Percentiles rank a stretch among this genome's conserved stretches.
Conservation (phyloP, 352 stramenopile genomes). For the Albugo laibachii region DNA sequence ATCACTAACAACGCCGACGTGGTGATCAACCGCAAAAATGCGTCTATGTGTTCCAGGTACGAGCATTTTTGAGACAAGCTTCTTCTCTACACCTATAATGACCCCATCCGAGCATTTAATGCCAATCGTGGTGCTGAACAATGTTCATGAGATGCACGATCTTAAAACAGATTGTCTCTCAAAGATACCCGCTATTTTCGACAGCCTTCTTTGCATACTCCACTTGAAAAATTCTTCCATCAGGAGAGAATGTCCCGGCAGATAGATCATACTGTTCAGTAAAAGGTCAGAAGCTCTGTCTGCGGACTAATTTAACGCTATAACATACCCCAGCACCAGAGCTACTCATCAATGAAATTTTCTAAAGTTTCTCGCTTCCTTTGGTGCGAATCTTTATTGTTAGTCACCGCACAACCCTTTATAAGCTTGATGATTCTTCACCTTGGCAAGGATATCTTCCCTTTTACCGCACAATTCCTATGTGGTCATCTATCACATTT, state of each 20-base stretch:
- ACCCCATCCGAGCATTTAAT: conserved; percentile 95
- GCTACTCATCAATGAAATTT: conserved; percentile 35
- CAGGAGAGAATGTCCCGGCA: conserved; percentile 89
- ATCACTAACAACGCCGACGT: conserved; percentile 66
- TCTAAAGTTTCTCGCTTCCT: too few species aligned
- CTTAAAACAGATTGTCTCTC: not conserved
- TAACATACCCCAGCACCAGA: conserved; percentile 44
- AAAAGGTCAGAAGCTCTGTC: not conserved
- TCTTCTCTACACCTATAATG: conserved; percentile 95
- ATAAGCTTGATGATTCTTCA: too few species aligned
- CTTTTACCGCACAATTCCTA: too few species aligned
- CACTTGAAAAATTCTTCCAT: conserved; percentile 97
- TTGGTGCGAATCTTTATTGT: too few species aligned
- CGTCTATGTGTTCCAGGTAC: conserved; percentile 75
- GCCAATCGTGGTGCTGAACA: conserved; percentile 86
- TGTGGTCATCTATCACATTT: too few species aligned
- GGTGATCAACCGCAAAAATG: conserved; percentile 79
- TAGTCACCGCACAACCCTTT: not conserved
- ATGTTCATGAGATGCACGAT: not conserved
- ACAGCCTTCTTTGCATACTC: conserved; percentile 97
- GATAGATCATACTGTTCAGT: conserved; percentile 65
- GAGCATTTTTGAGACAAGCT: conserved; percentile 84
- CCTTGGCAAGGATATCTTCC: too few species aligned
- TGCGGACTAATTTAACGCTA: not conserved
- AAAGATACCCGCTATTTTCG: conserved; percentile 83